These are phyloP conservation scores for Candida albicans DNA, from an alignment of 1,139 yeast genomes.

Conservation along the genomic window DNA sequence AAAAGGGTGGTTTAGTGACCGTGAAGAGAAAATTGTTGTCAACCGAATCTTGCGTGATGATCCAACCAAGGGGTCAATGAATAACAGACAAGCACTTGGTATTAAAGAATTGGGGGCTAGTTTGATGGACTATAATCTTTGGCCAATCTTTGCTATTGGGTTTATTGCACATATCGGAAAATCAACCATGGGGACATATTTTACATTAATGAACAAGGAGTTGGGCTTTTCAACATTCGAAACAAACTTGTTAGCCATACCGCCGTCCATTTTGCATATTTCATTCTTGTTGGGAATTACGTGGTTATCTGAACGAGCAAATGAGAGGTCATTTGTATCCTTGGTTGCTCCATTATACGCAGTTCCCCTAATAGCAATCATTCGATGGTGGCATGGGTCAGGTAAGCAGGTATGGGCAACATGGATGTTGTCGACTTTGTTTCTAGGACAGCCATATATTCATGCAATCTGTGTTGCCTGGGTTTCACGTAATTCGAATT, in stretches of 20 bases:
- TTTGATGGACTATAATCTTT: constrained; percentile 52
- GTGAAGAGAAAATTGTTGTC: constrained; percentile 62
- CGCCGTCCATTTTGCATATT: constrained; percentile 20
- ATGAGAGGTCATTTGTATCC: constrained; percentile 34
- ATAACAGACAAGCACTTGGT: constrained; percentile 28
- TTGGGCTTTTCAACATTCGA: constrained; percentile 58
- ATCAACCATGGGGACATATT: constrained; percentile 25
- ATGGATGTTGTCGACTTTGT: constrained; percentile 46
- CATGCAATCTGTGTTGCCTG: constrained; percentile 59
- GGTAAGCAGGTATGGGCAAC: constrained; percentile 51
- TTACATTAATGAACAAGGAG: constrained; percentile 40
- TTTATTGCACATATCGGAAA: constrained; percentile 46
- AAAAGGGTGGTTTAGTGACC: constrained; percentile 63
- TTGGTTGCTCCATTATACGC: constrained; percentile 38
- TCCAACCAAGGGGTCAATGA: constrained; percentile 69
- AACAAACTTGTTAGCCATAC: constrained; percentile 57
- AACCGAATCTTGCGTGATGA: constrained; percentile 65
- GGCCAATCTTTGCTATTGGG: constrained; percentile 59
- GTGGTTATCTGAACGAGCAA: constrained; percentile 36
- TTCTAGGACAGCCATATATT: constrained; percentile 49
- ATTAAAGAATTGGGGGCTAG: constrained; percentile 38
- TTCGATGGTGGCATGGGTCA: constrained; percentile 54
- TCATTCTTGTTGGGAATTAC: constrained; percentile 37
- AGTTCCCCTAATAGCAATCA: constrained; percentile 38
- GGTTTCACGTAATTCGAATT: constrained; percentile 60